Conservation (phyloP, 805 yeast species). For the Crinitomyces ghanaensis region DNA sequence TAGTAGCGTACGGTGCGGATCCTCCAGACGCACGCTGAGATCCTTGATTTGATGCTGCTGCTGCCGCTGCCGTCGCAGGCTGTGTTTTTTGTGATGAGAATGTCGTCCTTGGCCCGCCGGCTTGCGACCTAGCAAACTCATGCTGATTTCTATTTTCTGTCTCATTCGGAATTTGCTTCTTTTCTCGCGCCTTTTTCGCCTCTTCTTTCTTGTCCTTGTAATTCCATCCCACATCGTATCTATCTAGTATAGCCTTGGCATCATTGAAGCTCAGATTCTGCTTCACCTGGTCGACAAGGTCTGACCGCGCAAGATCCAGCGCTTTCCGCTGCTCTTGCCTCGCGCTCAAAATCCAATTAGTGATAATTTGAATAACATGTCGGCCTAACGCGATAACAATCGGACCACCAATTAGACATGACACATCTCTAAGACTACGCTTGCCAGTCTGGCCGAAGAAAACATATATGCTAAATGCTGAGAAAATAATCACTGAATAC, state of each 20-base stretch:
- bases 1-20: background rate
- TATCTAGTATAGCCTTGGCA: conserved; percentile 59
- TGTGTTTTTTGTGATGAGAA: background rate
- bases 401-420: conserved; percentile 10
- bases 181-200: background rate
- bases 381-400: conserved; percentile 13
- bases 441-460: conserved; percentile 10
- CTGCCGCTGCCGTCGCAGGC: background rate
- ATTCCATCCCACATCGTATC: too few species aligned
- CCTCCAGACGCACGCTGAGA: background rate
- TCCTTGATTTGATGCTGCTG: background rate
- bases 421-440: conserved; percentile 5
- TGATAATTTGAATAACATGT: conserved; percentile 10
- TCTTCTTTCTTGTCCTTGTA: conserved; percentile 28
- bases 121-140: too few species aligned
- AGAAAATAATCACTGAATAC: conserved; percentile 22
- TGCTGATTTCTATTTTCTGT: background rate
- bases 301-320: conserved; percentile 36
- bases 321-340: conserved; percentile 22
- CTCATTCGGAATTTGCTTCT: background rate
- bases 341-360: conserved; percentile 16
- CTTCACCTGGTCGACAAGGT: conserved; percentile 56
- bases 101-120: conserved; percentile 1
- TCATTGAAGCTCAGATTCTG: conserved; percentile 61
- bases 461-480: conserved; percentile 15